Base-by-base conservation (phyloP, 1,139 yeast genomes). In the Suhomyces wounanorum region DNA sequence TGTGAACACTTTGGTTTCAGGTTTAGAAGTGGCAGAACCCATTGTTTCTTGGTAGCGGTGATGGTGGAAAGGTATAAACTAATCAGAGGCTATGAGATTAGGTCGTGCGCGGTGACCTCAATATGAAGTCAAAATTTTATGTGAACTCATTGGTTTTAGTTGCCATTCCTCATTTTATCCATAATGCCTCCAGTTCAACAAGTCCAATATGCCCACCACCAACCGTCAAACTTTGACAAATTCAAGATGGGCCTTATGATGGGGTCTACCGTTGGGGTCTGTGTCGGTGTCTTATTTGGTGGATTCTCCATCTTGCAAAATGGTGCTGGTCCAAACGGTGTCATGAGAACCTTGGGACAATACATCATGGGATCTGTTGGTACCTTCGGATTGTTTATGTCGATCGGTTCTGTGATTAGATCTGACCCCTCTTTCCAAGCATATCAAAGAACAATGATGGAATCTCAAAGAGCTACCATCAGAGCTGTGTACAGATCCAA, bases 291-390 rank as follows among this genome's bases (percentile, higher is more conserved):
- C 48, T 76, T 94, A 59, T 94, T 94, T 67, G 98, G 98, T 55
- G 96, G 97, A 26, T 85, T 89, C 64, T 87, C 97, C 53, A 88
- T 95, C 56, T 73, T 90, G 61, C 95, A 92, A 54, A 85, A 89
- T 59, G 99, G 99, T 14, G 92, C 97, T 16, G 99, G 99, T n/a
- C 98, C 99, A 48, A 89, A 90, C 64, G 99, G 99, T 51, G 90
- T 90, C 54, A 87, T 94, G 85, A 86, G 97, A 74, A 92, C 97
- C 7, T 76, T 95, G 64, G 99, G 99, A 49, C 96, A 92, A 72
- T 94, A 91, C 71, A 92, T 95, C 72, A 85, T 89, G 69, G 98
- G 98, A 49, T 90, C 97, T 6, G 97, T 96, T 13, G 97, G 96
- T 46, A 94, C 97, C 13, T 94, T 95, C 70, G 97, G 97, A 26